Evolutionary conservation across 148 eudicot genomes (phyloP), one percentile per base, ranked within the genome.

Genomic region (Diospyros lotus): DNA sequence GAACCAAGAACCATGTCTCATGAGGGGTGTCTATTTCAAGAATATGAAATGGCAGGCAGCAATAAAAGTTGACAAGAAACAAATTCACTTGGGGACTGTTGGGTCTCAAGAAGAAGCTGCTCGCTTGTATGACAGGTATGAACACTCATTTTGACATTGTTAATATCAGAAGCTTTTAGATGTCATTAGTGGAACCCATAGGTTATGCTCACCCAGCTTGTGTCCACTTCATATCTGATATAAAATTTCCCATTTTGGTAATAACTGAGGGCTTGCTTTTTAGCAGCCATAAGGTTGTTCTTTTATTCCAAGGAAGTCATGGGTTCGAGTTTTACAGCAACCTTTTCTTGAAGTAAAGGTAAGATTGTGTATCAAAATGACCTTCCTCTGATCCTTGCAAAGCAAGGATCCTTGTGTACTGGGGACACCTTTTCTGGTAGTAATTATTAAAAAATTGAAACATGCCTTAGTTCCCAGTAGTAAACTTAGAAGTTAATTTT

Each of bases 41-140:
- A 95, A 95, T 74, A 76, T 79, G 87, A 93, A 89, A 80, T 95
- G 97, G 97, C 99, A 95, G 85, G 98, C 99, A 40, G 99, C 99
- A 15, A 92, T 95, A 43, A 95, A 95, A 86, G 99, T 95, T 53
- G 97, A 89, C 78, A 91, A 89, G 86, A 93, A 89, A 80, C 99
- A 95, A 82, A 91, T 95, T 80, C 99, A 95, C 76, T 76, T 95
- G 67, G 99, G 99, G 42, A 95, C 99, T 18, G 90, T 95, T 38
- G 88, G 86, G 28, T 84, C 98, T 53, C 93, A 88, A 67, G 88
- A 81, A 69, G 99, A 92, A 76, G 99, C 99, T 80, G 97, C 97
- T 55, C 87, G 78, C 55, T 75, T 95, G 48, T 95, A 95, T 64
- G 99, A 95, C 85, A 89, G 98, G 98, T 92, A 84, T 46, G 40